Evolutionary conservation across 257 asterid genomes (phyloP).

Genomic region (Solanum megistacrolobum): DNA sequence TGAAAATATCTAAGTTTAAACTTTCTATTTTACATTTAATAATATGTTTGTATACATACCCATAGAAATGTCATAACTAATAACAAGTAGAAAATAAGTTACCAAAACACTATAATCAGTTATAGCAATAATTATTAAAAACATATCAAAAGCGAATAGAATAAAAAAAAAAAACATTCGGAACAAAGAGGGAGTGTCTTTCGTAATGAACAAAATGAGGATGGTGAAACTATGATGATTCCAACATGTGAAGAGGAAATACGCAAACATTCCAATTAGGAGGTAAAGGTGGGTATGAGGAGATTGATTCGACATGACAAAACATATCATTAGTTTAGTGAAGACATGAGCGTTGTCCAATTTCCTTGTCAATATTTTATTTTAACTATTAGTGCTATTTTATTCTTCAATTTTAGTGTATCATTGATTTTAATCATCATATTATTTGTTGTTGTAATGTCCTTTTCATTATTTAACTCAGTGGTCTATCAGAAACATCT

Average conservation of each 20-base stretch:
- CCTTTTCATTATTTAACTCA: not conserved
- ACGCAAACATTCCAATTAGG: not conserved
- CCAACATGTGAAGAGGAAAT: not conserved
- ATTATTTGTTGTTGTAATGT: no score
- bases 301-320: not conserved
- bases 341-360: not conserved
- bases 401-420: no score
- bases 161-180: not conserved
- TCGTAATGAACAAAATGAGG: not conserved
- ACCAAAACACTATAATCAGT: not conserved
- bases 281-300: not conserved
- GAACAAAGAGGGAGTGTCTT: not conserved
- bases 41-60: not conserved
- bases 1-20: not conserved
- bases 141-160: not conserved
- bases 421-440: no score
- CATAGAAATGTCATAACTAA: not conserved
- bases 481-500: not conserved
- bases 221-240: not conserved
- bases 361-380: no score
- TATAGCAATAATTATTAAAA: not conserved
- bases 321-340: not conserved
- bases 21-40: not conserved
- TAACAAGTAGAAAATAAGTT: not conserved
- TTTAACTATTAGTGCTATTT: not conserved